A percentile compares a stretch with the other conserved stretches of the same genome.
These are phyloP conservation scores for Inosperma sp. DNA, from an alignment of 768 basidiomycete genomes.

Conservation along the genomic window DNA sequence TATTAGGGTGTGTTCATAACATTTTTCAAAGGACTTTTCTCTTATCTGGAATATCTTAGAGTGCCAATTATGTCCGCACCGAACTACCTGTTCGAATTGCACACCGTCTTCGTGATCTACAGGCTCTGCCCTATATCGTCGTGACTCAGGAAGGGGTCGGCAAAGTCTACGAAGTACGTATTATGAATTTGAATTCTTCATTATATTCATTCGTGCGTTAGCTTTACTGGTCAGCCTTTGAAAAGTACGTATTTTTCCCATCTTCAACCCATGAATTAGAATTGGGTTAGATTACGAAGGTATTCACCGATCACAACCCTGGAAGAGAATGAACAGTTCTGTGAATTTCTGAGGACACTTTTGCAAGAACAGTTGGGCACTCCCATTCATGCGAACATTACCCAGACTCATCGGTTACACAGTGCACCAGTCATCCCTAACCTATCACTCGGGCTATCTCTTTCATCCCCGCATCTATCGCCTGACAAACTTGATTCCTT, in stretches of 20 bases:
- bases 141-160: conserved; percentile 82
- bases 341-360: conserved; percentile 58
- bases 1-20: conserved; percentile 50
- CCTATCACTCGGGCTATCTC: conserved; percentile 74
- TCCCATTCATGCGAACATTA: conserved; percentile 7
- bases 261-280: not conserved
- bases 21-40: not conserved
- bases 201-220: conserved; percentile 25
- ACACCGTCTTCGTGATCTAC: conserved; percentile 82
- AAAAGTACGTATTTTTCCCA: conserved; percentile 48
- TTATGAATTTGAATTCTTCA: not conserved
- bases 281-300: conserved; percentile 52
- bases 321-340: conserved; percentile 76
- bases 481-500: conserved; percentile 81
- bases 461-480: conserved; percentile 74
- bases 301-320: conserved; percentile 70
- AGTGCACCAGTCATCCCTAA: conserved; percentile 79
- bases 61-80: conserved; percentile 86
- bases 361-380: conserved; percentile 69
- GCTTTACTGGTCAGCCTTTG: conserved; percentile 86
- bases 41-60: conserved; percentile 38
- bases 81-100: conserved; percentile 86
- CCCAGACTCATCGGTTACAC: conserved; percentile 3
- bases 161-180: conserved; percentile 75
- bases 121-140: conserved; percentile 79